phyloP scores from a whole-genome alignment of 805 yeast genomes.

The Yamadazyma sp. region DNA sequence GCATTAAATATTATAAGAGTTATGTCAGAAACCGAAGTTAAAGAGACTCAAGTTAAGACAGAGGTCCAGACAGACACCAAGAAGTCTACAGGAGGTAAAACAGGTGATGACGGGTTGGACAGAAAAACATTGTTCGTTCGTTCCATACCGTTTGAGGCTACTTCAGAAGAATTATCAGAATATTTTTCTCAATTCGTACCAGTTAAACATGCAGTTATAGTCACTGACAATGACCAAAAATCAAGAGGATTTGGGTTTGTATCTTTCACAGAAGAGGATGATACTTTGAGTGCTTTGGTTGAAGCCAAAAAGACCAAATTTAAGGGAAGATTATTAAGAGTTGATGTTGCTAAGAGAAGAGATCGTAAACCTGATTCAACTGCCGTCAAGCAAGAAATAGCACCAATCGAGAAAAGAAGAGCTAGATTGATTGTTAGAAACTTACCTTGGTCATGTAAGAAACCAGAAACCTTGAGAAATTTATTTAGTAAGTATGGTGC shows the following conservation, averaged over 20 bases:
- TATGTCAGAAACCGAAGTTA: not conserved
- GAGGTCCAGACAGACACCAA: not conserved
- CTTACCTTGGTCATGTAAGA: conserved; percentile 93
- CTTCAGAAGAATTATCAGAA: conserved; percentile 76
- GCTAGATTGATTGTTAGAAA: conserved; percentile 88
- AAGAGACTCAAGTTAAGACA: not conserved
- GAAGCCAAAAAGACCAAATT: conserved; percentile 65
- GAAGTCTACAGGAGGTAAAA: not conserved
- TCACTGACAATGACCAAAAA: conserved; percentile 68
- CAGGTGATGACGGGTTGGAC: conserved; percentile 38
- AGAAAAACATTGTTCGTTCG: conserved; percentile 79
- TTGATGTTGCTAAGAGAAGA: conserved; percentile 91
- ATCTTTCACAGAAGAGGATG: conserved; percentile 81
- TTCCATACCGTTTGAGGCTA: conserved; percentile 75
- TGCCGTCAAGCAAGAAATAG: conserved; percentile 13
- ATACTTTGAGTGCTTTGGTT: conserved; percentile 70
- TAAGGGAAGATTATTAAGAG: conserved; percentile 61
- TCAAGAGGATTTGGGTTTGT: conserved; percentile 97
- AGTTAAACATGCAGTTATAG: conserved; percentile 91
- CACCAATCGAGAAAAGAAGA: conserved; percentile 67
- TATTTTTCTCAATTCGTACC: conserved; percentile 92
- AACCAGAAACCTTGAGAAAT: conserved; percentile 66
- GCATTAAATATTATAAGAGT: conserved; percentile 2
- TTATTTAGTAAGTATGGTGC: conserved; percentile 77
- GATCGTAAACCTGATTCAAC: conserved; percentile 54